phyloP scores from a whole-genome alignment of 129 eudicot genomes.

The Lactuca sativa region DNA sequence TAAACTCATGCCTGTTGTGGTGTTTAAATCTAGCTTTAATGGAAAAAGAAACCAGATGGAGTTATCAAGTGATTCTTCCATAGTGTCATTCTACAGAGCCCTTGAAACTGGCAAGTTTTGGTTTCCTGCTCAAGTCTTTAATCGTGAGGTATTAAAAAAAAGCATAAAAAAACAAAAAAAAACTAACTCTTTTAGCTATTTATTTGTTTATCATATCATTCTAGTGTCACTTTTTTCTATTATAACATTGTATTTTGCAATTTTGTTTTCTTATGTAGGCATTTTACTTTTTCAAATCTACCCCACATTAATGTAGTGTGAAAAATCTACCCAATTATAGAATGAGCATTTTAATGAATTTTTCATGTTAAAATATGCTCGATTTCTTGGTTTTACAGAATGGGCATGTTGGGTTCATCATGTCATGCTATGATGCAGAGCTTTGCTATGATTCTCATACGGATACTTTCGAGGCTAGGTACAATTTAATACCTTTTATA shows the following conservation, averaged over 20 bases:
- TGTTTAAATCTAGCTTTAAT: conserved; percentile 19
- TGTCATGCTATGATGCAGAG: conserved; percentile 81
- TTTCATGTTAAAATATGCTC: neutral
- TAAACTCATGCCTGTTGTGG: conserved; percentile 42
- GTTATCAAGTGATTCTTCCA: conserved; percentile 29
- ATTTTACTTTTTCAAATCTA: too few species aligned
- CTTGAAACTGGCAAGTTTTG: conserved; percentile 75
- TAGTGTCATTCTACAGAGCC: conserved; percentile 58
- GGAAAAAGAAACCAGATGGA: conserved; percentile 18
- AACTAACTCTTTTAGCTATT: neutral
- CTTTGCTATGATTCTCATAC: conserved; percentile 59
- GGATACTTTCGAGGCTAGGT: conserved; percentile 84
- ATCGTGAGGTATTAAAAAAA: conserved; percentile 63
- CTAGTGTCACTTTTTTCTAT: neutral
- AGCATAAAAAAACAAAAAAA: too few species aligned
- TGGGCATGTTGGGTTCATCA: conserved; percentile 77
- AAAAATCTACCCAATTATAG: too few species aligned
- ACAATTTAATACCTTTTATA: conserved; percentile 4
- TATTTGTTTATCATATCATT: too few species aligned
- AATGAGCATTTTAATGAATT: too few species aligned
- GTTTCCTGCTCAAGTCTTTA: conserved; percentile 89
- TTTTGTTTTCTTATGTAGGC: too few species aligned
- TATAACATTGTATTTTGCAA: neutral
- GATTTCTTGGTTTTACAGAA: conserved; percentile 45
- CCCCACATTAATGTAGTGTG: too few species aligned